These are phyloP conservation scores for Podosphaera leucotricha DNA, from an alignment of 2,329 filamentous ascomycete genomes.

Conservation along the genomic window DNA sequence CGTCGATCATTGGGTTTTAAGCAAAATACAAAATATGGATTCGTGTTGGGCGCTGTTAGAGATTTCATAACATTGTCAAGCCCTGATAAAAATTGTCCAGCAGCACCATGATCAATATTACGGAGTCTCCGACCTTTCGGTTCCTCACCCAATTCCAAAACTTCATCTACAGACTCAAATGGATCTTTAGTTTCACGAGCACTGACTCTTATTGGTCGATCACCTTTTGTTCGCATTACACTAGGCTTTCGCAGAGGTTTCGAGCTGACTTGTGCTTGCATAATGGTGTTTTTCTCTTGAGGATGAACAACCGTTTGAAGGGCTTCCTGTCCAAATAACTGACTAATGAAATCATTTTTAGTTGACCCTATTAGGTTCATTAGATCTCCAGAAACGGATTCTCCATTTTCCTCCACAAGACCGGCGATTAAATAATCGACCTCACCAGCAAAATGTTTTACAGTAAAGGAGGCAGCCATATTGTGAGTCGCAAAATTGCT, in stretches of 20 bases:
- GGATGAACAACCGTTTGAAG: slow-evolving; percentile 85
- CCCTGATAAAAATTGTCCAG: slow-evolving; percentile 74
- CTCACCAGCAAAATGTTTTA: slow-evolving; percentile 89
- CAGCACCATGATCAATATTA: slow-evolving; percentile 55
- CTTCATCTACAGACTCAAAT: slow-evolving; percentile 18
- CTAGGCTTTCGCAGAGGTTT: slow-evolving; percentile 84
- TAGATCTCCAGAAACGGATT: slow-evolving; percentile 83
- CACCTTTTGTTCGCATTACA: slow-evolving; percentile 57
- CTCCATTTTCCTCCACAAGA: slow-evolving; percentile 82
- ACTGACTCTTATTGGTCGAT: slow-evolving; percentile 11
- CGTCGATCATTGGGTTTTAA: slow-evolving; percentile 90
- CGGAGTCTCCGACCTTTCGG: slow-evolving; percentile 18
- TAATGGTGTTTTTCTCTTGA: slow-evolving; percentile 68
- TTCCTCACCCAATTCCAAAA: slow-evolving; percentile 24
- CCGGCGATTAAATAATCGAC: slow-evolving; percentile 80
- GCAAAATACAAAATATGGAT: slow-evolving; percentile 91
- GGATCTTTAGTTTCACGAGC: slow-evolving; percentile 16
- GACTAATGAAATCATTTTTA: slow-evolving; percentile 68
- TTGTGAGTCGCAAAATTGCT: slow-evolving; percentile 81
- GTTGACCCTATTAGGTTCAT: slow-evolving; percentile 82
- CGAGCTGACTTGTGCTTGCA: slow-evolving; percentile 90
- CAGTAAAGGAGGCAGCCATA: slow-evolving; percentile 56
- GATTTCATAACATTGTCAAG: slow-evolving; percentile 82
- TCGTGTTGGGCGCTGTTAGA: slow-evolving; percentile 58
- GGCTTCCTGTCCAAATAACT: slow-evolving; percentile 89